phyloP scores from a whole-genome alignment of 768 basidiomycete genomes.

The Mycena galopus region DNA sequence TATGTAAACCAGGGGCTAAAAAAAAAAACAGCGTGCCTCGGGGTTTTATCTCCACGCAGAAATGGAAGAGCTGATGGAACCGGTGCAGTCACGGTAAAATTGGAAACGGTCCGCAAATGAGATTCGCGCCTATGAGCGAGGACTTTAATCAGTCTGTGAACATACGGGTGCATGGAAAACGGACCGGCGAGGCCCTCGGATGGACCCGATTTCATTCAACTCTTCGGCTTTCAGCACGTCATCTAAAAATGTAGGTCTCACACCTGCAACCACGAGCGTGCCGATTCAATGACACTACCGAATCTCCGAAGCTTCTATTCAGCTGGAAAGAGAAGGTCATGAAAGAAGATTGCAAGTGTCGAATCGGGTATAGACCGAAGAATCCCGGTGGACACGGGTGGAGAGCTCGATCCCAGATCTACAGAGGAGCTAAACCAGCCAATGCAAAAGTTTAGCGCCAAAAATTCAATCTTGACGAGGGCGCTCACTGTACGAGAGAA shows the following conservation, averaged over 20 bases:
- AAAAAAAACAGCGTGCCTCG: constrained; percentile 28
- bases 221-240: not conserved
- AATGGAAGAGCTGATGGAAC: constrained; percentile 21
- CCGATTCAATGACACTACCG: constrained; percentile 29
- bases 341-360: constrained; percentile 30
- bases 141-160: constrained; percentile 4
- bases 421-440: constrained; percentile 23
- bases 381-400: constrained; percentile 33
- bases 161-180: constrained; percentile 26
- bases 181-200: constrained; percentile 18
- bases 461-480: constrained; percentile 34
- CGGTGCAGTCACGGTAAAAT: constrained; percentile 1
- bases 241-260: constrained; percentile 29
- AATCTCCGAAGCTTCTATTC: constrained; percentile 29
- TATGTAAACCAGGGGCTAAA: constrained; percentile 17
- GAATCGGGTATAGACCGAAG: constrained; percentile 31
- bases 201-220: constrained; percentile 9
- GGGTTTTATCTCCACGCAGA: constrained; percentile 7
- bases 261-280: constrained; percentile 22
- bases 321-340: constrained; percentile 8
- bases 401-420: constrained; percentile 35
- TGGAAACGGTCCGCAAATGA: constrained; percentile 5
- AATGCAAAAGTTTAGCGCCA: constrained; percentile 33
- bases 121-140: not conserved
- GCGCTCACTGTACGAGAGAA: constrained; percentile 30